A percentile compares a stretch with the other conserved stretches of the same genome.
Conservation (phyloP, 495 filamentous ascomycete species). For the Podospora comata region DNA sequence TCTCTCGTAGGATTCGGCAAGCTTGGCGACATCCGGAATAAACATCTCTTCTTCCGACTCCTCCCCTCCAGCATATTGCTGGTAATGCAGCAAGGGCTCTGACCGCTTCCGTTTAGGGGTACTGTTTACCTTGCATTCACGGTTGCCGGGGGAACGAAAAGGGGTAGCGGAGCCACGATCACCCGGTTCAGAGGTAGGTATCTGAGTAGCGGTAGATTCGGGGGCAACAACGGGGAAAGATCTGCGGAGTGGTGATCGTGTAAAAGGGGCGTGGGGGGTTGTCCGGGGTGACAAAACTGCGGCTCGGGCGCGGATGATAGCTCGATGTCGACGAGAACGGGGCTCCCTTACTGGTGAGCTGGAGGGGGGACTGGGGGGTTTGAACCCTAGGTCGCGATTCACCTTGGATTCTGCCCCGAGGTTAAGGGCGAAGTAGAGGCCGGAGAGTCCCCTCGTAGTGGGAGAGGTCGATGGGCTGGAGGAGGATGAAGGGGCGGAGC, state of each 20-base stretch:
- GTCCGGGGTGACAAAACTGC: no score
- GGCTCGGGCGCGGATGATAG: no score
- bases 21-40: neutral
- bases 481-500: neutral
- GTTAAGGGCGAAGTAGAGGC: neutral
- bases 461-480: neutral
- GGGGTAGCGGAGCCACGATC: neutral
- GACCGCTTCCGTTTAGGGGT: neutral
- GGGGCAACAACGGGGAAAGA: no score
- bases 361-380: no score
- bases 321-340: neutral
- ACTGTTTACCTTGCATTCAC: neutral
- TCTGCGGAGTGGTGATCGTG: no score
- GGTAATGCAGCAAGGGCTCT: neutral
- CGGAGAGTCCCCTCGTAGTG: neutral
- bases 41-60: neutral
- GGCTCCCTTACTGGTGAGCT: no score
- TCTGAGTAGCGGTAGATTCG: neutral
- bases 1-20: neutral
- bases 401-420: neutral
- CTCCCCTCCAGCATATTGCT: neutral
- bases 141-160: neutral
- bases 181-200: neutral
- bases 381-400: neutral
- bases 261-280: no score